Base-by-base conservation (phyloP, 371 early-diverging fungal genomes). In the Apophysomyces trapeziformis region DNA sequence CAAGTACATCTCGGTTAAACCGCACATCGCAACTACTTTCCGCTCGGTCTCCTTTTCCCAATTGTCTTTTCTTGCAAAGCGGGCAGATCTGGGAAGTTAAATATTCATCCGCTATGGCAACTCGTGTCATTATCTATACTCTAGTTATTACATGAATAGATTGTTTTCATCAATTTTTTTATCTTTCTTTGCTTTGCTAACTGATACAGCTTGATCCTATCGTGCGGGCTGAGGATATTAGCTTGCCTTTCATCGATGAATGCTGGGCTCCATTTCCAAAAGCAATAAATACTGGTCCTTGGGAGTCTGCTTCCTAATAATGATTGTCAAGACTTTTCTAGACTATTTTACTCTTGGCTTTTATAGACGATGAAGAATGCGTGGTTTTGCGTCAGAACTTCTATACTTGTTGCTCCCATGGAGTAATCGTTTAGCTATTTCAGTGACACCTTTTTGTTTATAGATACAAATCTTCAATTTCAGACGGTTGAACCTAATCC, bases 361-460 rank as follows among this genome's bases (percentile, higher is more conserved):
- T n/a, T n/a, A n/a, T 16, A 9, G 6, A 1, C n/a, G 46, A 6
- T n/a, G 46, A 6, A 13, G 9, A 9, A 46, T n/a, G 16, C 46
- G 0, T 6, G 6, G 6, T 12, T 12, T 46, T 12, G 7, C 56
- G 37, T 64, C n/a, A 13, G 6, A 6, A 6, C n/a, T 13, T 12
- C 39, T 1, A 43, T 64, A 64, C 32, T 64, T 56, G 4, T 38
- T 2, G 57, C 64, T 56, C 39, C 64, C 64, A n/a, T 8, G n/a
- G 16, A 57, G 54, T 4, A 64, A 38, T 11, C 64, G 16, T 57
- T 54, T 14, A 57, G n/a, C 4, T 9, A 64, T 56, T 38, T 64
- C 64, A 7, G 38, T 35, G 26, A 38, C 11, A 5, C 38, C 64
- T 56, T 64, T 64, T 57, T 64, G 57, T 26, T 56, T 64, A 12